These are phyloP conservation scores for Malus hybrid DNA, from an alignment of 331 rosid species.

Conservation along the genomic window DNA sequence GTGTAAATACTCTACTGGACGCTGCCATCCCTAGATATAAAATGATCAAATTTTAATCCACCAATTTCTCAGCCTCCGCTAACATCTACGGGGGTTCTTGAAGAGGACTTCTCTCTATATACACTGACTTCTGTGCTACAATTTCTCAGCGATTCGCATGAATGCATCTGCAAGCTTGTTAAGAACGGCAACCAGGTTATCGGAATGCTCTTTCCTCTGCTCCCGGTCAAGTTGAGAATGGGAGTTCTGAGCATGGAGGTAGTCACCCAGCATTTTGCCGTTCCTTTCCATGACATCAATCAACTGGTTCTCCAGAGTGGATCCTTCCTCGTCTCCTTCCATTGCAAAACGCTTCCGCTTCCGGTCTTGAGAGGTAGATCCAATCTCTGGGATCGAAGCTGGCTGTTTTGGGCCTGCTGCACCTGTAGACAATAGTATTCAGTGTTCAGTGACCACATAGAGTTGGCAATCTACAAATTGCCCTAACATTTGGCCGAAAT, in stretches of 20 bases:
- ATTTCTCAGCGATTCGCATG: conserved; percentile 85
- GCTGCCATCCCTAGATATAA: conserved; percentile 13
- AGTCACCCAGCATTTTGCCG: conserved; percentile 64
- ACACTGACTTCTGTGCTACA: conserved; percentile 54
- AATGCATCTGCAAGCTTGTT: conserved; percentile 90
- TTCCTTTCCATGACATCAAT: conserved; percentile 73
- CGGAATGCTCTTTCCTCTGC: conserved; percentile 71
- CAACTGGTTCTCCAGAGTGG: conserved; percentile 49
- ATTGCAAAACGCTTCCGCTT: conserved; percentile 59
- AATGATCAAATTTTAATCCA: conserved; percentile 18
- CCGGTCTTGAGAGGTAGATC: conserved; percentile 69
- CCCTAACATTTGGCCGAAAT: neutral
- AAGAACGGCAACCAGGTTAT: conserved; percentile 66
- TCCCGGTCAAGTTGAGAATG: conserved; percentile 67
- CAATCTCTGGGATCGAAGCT: conserved; percentile 52
- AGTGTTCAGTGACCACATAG: neutral
- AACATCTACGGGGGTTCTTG: conserved; percentile 22
- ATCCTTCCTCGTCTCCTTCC: conserved; percentile 54
- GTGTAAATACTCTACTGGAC: conserved; percentile 26
- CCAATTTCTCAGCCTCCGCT: conserved; percentile 13
- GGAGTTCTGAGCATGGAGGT: conserved; percentile 71
- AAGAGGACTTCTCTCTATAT: conserved; percentile 38
- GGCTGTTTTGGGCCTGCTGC: conserved; percentile 48
- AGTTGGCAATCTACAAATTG: neutral
- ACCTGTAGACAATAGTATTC: conserved; percentile 11